phyloP scores from a whole-genome alignment of 345 rosid species.

The Populus nigra region DNA sequence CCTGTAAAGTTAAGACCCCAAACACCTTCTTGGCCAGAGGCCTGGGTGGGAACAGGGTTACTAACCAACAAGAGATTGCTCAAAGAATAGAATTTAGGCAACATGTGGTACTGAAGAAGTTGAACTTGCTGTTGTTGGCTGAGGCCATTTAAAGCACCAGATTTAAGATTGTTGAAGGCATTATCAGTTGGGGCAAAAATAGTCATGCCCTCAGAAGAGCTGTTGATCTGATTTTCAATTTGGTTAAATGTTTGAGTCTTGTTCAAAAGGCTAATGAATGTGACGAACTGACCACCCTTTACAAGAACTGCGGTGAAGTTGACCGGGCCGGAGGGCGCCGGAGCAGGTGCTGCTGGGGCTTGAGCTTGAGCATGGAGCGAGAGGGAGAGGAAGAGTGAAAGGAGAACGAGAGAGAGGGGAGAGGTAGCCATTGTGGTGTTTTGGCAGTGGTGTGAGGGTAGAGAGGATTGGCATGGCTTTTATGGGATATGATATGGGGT shows the following conservation, averaged over 20 bases:
- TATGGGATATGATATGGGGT: slow-evolving; percentile 30
- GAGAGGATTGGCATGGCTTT: slow-evolving; percentile 17
- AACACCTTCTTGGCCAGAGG: slow-evolving; percentile 44
- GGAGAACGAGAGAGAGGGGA: slow-evolving; percentile 22
- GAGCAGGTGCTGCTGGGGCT: slow-evolving; percentile 50
- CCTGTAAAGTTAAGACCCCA: slow-evolving; percentile 70
- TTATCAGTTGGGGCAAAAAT: slow-evolving; percentile 82
- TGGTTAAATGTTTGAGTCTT: slow-evolving; percentile 56
- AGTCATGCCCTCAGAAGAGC: slow-evolving; percentile 73
- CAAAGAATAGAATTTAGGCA: slow-evolving; percentile 54
- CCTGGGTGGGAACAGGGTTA: slow-evolving; percentile 74
- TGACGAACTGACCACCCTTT: slow-evolving; percentile 61
- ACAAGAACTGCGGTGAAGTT: slow-evolving; percentile 73
- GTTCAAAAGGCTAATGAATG: slow-evolving; percentile 51
- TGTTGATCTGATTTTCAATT: slow-evolving; percentile 61
- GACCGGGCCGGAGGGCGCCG: slow-evolving; percentile 50
- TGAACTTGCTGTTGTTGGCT: slow-evolving; percentile 46
- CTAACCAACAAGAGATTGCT: slow-evolving; percentile 54
- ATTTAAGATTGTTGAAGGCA: slow-evolving; percentile 67
- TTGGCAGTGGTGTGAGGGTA: slow-evolving; percentile 14
- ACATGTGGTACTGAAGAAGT: slow-evolving; percentile 57
- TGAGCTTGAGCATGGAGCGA: slow-evolving; percentile 27
- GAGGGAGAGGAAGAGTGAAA: slow-evolving; percentile 36
- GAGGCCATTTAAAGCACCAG: slow-evolving; percentile 52
- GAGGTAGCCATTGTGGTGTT: slow-evolving; percentile 44